Percentiles rank a stretch among this genome's conserved stretches.
These are phyloP conservation scores for Trichoderma cornu-damae DNA, from an alignment of 2,329 filamentous ascomycete species.

Conservation along the genomic window DNA sequence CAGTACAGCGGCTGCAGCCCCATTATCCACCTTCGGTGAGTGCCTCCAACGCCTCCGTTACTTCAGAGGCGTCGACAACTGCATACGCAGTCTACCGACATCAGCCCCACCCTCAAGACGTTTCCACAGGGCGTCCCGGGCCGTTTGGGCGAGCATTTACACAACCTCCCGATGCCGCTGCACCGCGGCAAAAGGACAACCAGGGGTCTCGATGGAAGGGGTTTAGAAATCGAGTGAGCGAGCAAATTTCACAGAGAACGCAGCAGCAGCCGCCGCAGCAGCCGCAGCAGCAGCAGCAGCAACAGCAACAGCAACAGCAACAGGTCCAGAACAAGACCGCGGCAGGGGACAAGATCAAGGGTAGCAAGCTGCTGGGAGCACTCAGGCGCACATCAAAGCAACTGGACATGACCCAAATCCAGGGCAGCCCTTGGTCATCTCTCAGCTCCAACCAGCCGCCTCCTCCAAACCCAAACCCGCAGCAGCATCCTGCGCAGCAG, in stretches of 20 bases:
- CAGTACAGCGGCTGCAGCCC: neutral
- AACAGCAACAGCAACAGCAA: neutral
- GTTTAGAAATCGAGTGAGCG: conserved; percentile 31
- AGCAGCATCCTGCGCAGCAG: neutral
- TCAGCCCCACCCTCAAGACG: neutral
- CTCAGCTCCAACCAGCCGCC: neutral
- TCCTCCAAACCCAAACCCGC: neutral
- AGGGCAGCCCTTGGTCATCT: neutral
- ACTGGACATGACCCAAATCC: neutral
- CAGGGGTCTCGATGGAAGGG: conserved; percentile 33
- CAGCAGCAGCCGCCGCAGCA: neutral
- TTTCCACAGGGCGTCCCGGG: neutral
- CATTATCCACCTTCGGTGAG: conserved; percentile 4
- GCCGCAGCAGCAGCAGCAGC: neutral
- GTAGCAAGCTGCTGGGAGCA: conserved; percentile 29
- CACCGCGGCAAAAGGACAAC: conserved; percentile 20
- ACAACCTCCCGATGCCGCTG: neutral
- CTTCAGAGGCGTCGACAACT: neutral
- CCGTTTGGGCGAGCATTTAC: neutral
- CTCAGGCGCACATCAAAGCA: conserved; percentile 32
- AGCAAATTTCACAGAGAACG: conserved; percentile 25
- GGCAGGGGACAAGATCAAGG: conserved; percentile 13
- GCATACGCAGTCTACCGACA: neutral
- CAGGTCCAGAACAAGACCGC: conserved; percentile 13
- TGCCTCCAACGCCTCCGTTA: neutral